A percentile compares a stretch with the other conserved stretches of the same genome.
Evolutionary conservation across 2,329 filamentous ascomycete genomes (phyloP).

Genomic region (Eutypella sp.): DNA sequence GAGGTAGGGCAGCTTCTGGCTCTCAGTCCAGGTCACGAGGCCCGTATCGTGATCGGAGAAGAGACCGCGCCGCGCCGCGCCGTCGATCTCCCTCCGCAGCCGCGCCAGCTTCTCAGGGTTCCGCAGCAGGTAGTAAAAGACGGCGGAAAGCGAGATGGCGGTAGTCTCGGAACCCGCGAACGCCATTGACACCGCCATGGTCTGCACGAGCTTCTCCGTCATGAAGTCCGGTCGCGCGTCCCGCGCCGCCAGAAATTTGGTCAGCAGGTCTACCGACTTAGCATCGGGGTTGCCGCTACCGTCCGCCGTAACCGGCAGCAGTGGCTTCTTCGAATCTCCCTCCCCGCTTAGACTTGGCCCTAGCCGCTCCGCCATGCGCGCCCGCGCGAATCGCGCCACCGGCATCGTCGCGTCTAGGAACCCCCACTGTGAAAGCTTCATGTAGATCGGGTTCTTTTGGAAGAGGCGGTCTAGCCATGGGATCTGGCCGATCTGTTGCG

Average conservation of each 20-base stretch:
- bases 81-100: constrained; percentile 59
- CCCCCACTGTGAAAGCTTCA: constrained; percentile 63
- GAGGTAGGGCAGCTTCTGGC: constrained; percentile 67
- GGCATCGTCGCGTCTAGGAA: constrained; percentile 65
- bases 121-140: constrained; percentile 71
- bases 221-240: constrained; percentile 66
- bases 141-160: constrained; percentile 64
- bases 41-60: constrained; percentile 50
- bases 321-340: constrained; percentile 28
- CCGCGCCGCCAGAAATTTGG: constrained; percentile 66
- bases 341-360: constrained; percentile 33
- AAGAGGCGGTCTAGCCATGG: constrained; percentile 65
- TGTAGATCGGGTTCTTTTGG: constrained; percentile 69
- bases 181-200: constrained; percentile 67
- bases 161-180: constrained; percentile 77
- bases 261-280: constrained; percentile 55
- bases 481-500: constrained; percentile 62
- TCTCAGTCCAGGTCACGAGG: constrained; percentile 64
- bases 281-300: constrained; percentile 29
- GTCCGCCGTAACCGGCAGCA: constrained; percentile 31
- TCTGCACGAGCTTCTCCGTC: constrained; percentile 63
- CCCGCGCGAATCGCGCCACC: constrained; percentile 66
- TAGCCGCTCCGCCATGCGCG: constrained; percentile 61
- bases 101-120: constrained; percentile 50
- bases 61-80: constrained; percentile 45